Conservation (phyloP, 2,329 filamentous ascomycete species). For the Ophiosphaerella narmari region DNA sequence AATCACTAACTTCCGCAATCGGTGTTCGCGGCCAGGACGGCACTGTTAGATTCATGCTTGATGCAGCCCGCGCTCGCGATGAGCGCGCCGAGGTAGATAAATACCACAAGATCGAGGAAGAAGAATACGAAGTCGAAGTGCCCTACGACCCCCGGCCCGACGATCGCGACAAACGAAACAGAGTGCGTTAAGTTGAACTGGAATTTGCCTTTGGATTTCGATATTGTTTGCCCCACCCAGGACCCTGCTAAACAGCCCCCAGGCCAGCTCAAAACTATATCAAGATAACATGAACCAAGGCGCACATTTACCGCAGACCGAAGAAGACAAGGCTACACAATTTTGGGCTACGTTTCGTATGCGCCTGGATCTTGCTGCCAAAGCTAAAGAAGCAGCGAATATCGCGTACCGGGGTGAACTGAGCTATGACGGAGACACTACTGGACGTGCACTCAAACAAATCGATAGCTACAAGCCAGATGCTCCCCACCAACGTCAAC, state of each 20-base stretch:
- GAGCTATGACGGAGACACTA: no score
- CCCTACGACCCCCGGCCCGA: constrained; percentile 28
- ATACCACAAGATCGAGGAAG: constrained; percentile 75
- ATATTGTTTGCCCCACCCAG: background rate
- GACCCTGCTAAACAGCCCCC: background rate
- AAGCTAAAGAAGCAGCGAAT: no score
- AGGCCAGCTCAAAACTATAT: background rate
- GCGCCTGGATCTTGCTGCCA: no score
- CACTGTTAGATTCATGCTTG: constrained; percentile 88
- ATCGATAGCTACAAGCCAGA: no score
- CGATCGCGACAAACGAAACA: constrained; percentile 26
- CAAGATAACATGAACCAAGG: no score
- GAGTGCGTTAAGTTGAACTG: constrained; percentile 36
- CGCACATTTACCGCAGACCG: no score
- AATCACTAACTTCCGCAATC: constrained; percentile 43
- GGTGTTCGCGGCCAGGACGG: constrained; percentile 61
- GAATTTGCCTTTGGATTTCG: constrained; percentile 13
- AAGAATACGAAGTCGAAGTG: constrained; percentile 77
- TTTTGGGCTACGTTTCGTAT: no score
- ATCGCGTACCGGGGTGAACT: no score
- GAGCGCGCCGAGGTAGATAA: constrained; percentile 71
- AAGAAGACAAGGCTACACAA: no score
- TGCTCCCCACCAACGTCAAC: no score
- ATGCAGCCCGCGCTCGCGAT: constrained; percentile 71
- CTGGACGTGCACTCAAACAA: no score